Conservation (phyloP, 208 protist genomes). For the Porcisia deanei region DNA sequence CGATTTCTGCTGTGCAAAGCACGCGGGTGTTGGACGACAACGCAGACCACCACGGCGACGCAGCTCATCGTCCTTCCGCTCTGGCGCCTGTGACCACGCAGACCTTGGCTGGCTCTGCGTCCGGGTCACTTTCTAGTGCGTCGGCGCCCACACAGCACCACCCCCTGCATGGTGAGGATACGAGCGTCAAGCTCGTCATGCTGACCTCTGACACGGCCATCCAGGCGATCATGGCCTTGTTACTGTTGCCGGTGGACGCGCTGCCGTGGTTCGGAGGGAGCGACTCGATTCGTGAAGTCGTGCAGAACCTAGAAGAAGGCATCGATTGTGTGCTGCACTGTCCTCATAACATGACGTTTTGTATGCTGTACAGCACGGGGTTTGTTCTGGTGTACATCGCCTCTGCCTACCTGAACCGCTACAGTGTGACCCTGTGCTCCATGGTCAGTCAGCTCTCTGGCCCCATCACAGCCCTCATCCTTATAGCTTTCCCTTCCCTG, state of each 20-base stretch:
- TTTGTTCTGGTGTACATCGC: slow-evolving; percentile 57
- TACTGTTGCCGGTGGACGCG: slow-evolving; percentile 52
- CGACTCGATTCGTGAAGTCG: slow-evolving; percentile 32
- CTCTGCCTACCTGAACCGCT: slow-evolving; percentile 61
- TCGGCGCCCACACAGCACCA: not conserved
- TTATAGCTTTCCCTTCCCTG: slow-evolving; percentile 42
- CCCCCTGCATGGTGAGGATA: slow-evolving; percentile 42
- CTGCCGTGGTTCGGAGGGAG: slow-evolving; percentile 61
- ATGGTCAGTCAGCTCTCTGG: slow-evolving; percentile 64
- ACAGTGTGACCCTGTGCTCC: slow-evolving; percentile 66
- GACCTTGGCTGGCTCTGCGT: not conserved
- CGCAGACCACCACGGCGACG: not conserved
- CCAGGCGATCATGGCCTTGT: slow-evolving; percentile 36
- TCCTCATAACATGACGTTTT: slow-evolving; percentile 57
- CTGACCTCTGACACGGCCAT: slow-evolving; percentile 45
- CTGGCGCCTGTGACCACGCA: not conserved
- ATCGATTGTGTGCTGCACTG: slow-evolving; percentile 49
- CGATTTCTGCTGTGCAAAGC: not conserved
- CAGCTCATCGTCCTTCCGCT: not conserved
- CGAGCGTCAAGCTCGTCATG: slow-evolving; percentile 63
- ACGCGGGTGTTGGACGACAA: not conserved
- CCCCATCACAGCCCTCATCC: slow-evolving; percentile 52
- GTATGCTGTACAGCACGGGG: slow-evolving; percentile 45
- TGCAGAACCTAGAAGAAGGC: slow-evolving; percentile 37
- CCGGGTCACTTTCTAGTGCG: not conserved